Base-by-base conservation (phyloP, 2,329 filamentous ascomycete species). In the Fusarium nelsonii region DNA sequence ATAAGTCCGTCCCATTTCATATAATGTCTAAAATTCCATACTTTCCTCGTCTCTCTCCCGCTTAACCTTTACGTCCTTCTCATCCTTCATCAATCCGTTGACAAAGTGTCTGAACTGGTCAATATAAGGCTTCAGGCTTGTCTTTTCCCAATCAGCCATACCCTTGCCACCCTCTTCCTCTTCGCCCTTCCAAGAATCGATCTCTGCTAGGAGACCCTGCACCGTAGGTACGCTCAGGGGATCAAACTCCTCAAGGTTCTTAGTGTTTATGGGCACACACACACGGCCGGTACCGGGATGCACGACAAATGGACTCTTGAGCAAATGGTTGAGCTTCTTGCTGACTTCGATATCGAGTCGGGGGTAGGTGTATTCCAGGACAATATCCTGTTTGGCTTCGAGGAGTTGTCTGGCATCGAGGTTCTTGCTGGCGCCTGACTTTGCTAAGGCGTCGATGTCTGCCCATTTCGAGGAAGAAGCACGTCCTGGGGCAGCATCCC, bases 361-460 rank as follows among this genome's bases (percentile, higher is more conserved):
- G 4, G 96, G 96, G 80, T 99, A 99, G 8, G 96, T 97, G 81
- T 99, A 98, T 81, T 99, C 96, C 32, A 99, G 88, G 5, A 98
- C 90, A 65, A 99, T 92, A 77, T 98, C 96, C 78, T 97, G 94
- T 81, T 97, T 98, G 23, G 94, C 93, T 74, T 97, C 93, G 10
- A 91, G 86, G 14, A 99, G 85, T 4, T 90, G 88, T 67, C 86
- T 88, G 0, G 89, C 80, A 71, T 96, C 90, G n/a, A 97, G 86
- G 11, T 86, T 85, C 75, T 89, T 91, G 76, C 89, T 89, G 30
- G 88, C 88, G 34, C 92, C 91, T 1, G 90, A 88, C 79, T 93
- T 92, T 46, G 95, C 96, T 14, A 97, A 79, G 2, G 89, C 84
- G 77, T 98, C 93, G 74, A 99, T 98, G 78, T 98, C 96, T 28